Percentiles rank a stretch among this genome's conserved stretches.
Conservation (phyloP, 2,329 filamentous ascomycete species). For the Periglandula ipomoeae region DNA sequence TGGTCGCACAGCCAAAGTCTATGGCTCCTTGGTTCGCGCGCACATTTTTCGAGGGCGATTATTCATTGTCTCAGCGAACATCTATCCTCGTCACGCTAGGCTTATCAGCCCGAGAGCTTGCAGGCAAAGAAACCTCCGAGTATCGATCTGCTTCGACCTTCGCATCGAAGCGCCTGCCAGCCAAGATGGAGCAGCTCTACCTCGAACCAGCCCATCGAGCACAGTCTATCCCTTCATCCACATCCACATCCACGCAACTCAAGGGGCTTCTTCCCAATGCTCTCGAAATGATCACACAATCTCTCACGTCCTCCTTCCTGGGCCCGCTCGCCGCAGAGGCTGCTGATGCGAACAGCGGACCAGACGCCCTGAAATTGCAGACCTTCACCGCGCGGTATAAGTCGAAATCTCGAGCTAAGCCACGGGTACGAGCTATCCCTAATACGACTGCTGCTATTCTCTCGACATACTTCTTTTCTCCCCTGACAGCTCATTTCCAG, state of each 20-base stretch:
- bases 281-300: conserved; percentile 58
- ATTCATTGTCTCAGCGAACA: conserved; percentile 76
- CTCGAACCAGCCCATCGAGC: conserved; percentile 22
- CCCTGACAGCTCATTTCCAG: conserved; percentile 73
- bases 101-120: conserved; percentile 73
- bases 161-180: conserved; percentile 71
- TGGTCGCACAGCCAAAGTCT: conserved; percentile 63
- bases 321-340: conserved; percentile 73
- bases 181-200: conserved; percentile 66
- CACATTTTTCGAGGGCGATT: conserved; percentile 85
- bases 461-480: conserved; percentile 72
- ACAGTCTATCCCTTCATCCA: conserved; percentile 17
- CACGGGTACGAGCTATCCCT: conserved; percentile 48
- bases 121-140: conserved; percentile 58
- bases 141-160: conserved; percentile 49
- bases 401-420: conserved; percentile 23
- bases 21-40: conserved; percentile 80
- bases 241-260: conserved; percentile 19
- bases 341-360: conserved; percentile 70
- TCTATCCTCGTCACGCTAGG: conserved; percentile 76
- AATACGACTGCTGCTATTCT: conserved; percentile 75
- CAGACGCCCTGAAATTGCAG: conserved; percentile 77
- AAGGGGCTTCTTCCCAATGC: conserved; percentile 47
- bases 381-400: conserved; percentile 64
- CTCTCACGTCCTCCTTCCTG: conserved; percentile 64